These are phyloP conservation scores for Backusella parvicylindrica DNA, from an alignment of 192 early-diverging fungal species.

Conservation along the genomic window DNA sequence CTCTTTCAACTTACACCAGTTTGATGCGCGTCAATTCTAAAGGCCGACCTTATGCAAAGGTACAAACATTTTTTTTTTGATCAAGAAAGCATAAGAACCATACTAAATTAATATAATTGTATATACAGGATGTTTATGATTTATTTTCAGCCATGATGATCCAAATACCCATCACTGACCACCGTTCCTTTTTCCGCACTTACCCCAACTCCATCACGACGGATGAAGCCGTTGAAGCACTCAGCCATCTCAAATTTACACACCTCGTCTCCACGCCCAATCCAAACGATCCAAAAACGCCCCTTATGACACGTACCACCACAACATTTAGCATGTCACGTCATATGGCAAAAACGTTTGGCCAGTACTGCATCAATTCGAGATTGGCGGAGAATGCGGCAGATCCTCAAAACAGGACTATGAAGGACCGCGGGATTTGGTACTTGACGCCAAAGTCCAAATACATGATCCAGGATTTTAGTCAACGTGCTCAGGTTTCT, in stretches of 20 bases:
- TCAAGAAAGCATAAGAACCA: neutral
- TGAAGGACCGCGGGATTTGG: conserved; percentile 46
- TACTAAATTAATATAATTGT: neutral
- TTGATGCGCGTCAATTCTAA: conserved; percentile 50
- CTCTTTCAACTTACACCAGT: conserved; percentile 28
- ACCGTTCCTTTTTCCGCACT: conserved; percentile 40
- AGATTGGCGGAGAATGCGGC: conserved; percentile 41
- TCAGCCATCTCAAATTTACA: conserved; percentile 20
- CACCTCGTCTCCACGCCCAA: conserved; percentile 45
- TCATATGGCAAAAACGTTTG: conserved; percentile 51
- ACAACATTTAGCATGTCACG: conserved; percentile 54
- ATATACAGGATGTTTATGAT: conserved; percentile 48
- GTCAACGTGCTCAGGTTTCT: conserved; percentile 12
- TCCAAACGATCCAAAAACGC: conserved; percentile 37
- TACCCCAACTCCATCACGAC: conserved; percentile 8
- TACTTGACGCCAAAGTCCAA: conserved; percentile 46
- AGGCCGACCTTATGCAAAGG: conserved; percentile 56
- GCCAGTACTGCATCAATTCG: conserved; percentile 50
- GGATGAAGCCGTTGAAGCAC: neutral
- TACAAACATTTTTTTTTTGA: conserved; percentile 16
- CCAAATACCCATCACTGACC: conserved; percentile 44
- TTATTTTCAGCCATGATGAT: conserved; percentile 49
- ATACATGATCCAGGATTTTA: conserved; percentile 47
- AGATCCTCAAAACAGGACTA: conserved; percentile 39
- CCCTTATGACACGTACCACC: conserved; percentile 44